phyloP scores from a whole-genome alignment of 1,284 basidiomycete genomes.

The Trichosporon sp. region DNA sequence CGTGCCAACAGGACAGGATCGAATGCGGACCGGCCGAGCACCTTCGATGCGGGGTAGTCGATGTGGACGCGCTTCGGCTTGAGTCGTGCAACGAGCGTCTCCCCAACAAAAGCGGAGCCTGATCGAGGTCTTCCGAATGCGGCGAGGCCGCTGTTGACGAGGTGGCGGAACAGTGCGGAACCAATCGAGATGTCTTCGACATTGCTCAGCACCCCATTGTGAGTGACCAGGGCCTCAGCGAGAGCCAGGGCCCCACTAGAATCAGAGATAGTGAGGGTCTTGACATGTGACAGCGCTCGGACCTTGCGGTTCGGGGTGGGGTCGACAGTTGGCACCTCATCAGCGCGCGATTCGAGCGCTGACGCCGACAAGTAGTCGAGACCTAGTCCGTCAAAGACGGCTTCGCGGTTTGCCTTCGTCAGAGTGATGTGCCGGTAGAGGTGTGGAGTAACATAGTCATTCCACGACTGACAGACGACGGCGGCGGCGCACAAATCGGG shows the following conservation, averaged over 20 bases:
- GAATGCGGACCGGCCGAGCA: conserved; percentile 4
- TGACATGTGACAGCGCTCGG: conserved; percentile 4
- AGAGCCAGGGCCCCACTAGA: conserved; percentile 2
- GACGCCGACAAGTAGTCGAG: conserved; percentile 13
- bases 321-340: neutral
- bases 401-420: conserved; percentile 5
- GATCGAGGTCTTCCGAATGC: conserved; percentile 15
- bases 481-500: conserved; percentile 6
- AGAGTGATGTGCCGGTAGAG: conserved; percentile 12
- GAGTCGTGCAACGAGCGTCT: conserved; percentile 16
- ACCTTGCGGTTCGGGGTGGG: conserved; percentile 5
- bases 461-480: conserved; percentile 5
- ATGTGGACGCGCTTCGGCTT: conserved; percentile 8
- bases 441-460: conserved; percentile 4
- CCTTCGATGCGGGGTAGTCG: conserved; percentile 7
- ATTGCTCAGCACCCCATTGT: neutral
- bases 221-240: conserved; percentile 15
- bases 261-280: conserved; percentile 5
- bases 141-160: conserved; percentile 16
- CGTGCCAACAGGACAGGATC: conserved; percentile 19
- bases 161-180: conserved; percentile 13
- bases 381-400: conserved; percentile 11
- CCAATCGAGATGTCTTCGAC: conserved; percentile 12
- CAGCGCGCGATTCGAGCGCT: conserved; percentile 13
- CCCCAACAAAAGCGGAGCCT: conserved; percentile 15